Evolutionary conservation across 2,329 filamentous ascomycete species (phyloP), one percentile per base, ranked within the genome.

Genomic region (Aspergillus brasiliensis): DNA sequence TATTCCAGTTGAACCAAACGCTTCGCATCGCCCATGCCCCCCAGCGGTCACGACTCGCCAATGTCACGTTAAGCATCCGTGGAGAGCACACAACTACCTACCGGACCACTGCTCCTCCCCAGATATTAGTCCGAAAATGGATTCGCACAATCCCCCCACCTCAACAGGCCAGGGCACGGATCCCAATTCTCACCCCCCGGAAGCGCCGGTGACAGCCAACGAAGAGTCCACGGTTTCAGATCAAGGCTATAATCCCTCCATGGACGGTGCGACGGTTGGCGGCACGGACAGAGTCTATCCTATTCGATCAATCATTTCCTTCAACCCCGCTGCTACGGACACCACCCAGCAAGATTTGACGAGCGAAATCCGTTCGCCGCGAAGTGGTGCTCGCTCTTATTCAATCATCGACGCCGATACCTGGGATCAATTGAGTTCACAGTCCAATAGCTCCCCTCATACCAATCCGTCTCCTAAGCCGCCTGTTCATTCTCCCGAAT

Each of bases 221-320:
- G 25, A 27, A 17, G 42, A 25, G 8, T 15, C 23, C 1, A 15
- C 28, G 11, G 34, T 28, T 6, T 10, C 61, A 17, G 23, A 31
- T n/a, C 47, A 58, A n/a, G 37, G 31, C 11, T 21, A 5, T 3
- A 15, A n/a, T 8, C 11, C 8, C n/a, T 15, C 51, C 37, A 52
- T 38, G 2, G 27, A 54, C 3, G 28, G 51, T 15, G 17, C 57
- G 7, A 62, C 58, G 2, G 65, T 67, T 15, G 66, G 65, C 47
- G 65, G 75, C 4, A 71, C 77, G 49, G 83, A 93, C 68, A 84
- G 89, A 57, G 89, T 94, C 5, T 94, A 91, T 58, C 91, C 91
- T n/a, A 90, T 94, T 31, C 86, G 90, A 51, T 92, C 90, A n/a
- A 88, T 91, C 46, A 81, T 94, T 23, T 90, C 86, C 6, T 85